A percentile compares a stretch with the other conserved stretches of the same genome.
Evolutionary conservation across 176 grass and related monocot genomes (phyloP).

Genomic region (Eremochloa ophiuroides): DNA sequence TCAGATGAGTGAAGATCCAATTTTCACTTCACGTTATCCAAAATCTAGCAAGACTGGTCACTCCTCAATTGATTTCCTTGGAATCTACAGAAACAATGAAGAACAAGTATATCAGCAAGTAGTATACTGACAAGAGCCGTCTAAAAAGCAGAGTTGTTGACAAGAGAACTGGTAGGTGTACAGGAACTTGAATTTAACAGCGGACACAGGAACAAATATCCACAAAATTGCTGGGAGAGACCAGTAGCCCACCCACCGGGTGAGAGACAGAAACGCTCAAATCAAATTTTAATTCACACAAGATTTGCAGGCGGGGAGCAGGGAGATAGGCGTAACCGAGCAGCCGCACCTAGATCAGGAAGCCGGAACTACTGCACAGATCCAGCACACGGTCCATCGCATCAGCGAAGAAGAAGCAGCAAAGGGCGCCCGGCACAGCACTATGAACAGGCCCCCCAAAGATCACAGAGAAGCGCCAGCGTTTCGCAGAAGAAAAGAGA

Average conservation of each 20-base stretch:
- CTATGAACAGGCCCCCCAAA: not conserved
- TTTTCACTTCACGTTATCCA: not conserved
- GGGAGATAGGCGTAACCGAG: not conserved
- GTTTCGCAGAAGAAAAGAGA: not conserved
- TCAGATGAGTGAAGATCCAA: not conserved
- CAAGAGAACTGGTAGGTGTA: not conserved
- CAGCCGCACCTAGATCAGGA: not conserved
- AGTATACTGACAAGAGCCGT: not conserved
- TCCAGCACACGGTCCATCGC: not conserved
- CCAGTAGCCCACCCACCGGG: not conserved
- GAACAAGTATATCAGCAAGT: not conserved
- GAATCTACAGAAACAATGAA: slow-evolving; percentile 14
- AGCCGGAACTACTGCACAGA: not conserved
- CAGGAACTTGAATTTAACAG: not conserved
- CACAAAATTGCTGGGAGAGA: not conserved
- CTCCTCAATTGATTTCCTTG: not conserved
- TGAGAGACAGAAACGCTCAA: not conserved
- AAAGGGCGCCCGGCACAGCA: not conserved
- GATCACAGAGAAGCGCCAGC: not conserved
- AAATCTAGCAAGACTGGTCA: not conserved
- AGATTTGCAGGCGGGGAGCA: not conserved
- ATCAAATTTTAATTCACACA: too few relatives aligned
- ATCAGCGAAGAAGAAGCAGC: not conserved
- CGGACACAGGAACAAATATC: not conserved
- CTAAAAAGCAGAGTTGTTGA: not conserved